These are phyloP conservation scores for Oryza meridionalis DNA, from an alignment of 176 grass and related monocot genomes.

Conservation along the genomic window DNA sequence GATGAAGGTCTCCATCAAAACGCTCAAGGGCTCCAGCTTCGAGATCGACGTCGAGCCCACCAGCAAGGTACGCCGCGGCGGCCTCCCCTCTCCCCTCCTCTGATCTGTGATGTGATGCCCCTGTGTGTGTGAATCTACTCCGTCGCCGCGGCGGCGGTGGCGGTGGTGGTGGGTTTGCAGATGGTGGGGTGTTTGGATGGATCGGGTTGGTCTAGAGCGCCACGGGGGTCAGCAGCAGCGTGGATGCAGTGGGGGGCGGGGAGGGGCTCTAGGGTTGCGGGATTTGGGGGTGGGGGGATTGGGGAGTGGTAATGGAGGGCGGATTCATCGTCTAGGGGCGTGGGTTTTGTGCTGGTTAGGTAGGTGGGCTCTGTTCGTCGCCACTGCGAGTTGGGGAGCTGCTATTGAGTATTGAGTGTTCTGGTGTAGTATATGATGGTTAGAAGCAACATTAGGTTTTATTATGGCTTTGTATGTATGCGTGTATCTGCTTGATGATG, in stretches of 20 bases:
- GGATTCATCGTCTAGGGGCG: neutral
- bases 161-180: neutral
- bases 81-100: neutral
- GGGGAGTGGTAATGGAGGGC: neutral
- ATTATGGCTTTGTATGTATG: neutral
- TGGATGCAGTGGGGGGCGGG: neutral
- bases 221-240: neutral
- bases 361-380: neutral
- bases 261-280: constrained; percentile 12
- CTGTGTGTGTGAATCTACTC: neutral
- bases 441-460: neutral
- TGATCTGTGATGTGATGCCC: neutral
- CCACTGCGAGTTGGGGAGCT: neutral
- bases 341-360: neutral
- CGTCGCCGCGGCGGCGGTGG: neutral
- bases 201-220: neutral
- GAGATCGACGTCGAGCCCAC: constrained; percentile 58
- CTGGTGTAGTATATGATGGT: neutral
- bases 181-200: neutral
- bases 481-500: constrained; percentile 6
- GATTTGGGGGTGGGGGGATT: neutral
- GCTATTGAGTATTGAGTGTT: neutral
- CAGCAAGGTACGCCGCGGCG: constrained; percentile 43
- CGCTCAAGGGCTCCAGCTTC: constrained; percentile 57
- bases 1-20: constrained; percentile 67